phyloP scores from a whole-genome alignment of 805 yeast genomes.

The Teunomyces stri region DNA sequence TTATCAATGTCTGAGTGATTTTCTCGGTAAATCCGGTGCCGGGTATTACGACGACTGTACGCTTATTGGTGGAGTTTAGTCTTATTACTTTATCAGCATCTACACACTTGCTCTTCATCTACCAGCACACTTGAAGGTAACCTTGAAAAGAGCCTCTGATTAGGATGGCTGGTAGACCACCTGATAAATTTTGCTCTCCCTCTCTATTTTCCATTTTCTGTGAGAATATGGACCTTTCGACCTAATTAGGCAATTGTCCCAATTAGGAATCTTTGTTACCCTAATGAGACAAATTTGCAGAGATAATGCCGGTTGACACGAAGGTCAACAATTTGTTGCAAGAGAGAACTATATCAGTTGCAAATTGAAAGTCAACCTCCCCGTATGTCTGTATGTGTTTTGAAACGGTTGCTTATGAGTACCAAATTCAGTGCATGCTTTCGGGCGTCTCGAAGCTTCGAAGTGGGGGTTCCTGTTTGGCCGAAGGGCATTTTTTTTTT shows the following conservation, averaged over 20 bases:
- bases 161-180: not conserved
- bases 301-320: not conserved
- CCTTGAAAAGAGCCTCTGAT: too few relatives aligned
- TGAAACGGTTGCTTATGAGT: too few relatives aligned
- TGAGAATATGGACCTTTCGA: not conserved
- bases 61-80: slow-evolving; percentile 1
- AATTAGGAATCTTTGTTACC: not conserved
- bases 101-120: not conserved
- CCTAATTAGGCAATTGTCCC: not conserved
- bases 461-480: not conserved
- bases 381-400: too few relatives aligned
- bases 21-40: not conserved
- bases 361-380: too few relatives aligned
- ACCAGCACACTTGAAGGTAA: not conserved
- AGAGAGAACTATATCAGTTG: not conserved
- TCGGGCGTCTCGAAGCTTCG: not conserved
- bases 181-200: not conserved
- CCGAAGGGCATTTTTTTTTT: not conserved
- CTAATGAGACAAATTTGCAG: not conserved
- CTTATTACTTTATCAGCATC: not conserved
- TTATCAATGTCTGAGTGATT: not conserved
- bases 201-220: not conserved
- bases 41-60: not conserved
- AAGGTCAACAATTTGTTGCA: not conserved
- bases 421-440: too few relatives aligned